Evolutionary conservation across 164 flowering plant genomes (phyloP).

Genomic region (Sextonia rubra): DNA sequence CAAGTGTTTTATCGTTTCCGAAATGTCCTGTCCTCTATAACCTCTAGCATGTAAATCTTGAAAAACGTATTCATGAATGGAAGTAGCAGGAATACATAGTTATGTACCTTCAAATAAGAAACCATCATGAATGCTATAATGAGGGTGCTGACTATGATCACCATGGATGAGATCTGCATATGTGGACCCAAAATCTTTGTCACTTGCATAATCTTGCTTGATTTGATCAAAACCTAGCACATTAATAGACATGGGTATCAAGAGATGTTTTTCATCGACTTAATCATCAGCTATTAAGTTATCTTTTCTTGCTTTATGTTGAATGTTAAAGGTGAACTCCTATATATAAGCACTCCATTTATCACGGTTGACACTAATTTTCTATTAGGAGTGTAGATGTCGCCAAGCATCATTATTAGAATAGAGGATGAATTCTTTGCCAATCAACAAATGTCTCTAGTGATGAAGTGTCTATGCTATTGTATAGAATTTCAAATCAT

Average conservation of each 20-base stretch:
- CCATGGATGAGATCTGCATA: background rate
- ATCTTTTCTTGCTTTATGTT: background rate
- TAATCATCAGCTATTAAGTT: constrained; percentile 1
- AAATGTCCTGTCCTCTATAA: background rate
- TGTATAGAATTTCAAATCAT: constrained; percentile 5
- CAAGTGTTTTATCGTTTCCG: no score
- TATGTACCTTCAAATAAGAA: background rate
- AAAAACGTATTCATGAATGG: background rate
- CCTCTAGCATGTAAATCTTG: background rate
- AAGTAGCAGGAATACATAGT: background rate
- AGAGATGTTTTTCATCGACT: background rate
- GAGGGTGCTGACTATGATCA: background rate
- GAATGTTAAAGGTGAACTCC: background rate
- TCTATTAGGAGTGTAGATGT: background rate
- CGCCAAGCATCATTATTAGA: no score
- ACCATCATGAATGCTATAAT: background rate
- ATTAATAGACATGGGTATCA: background rate
- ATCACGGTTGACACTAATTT: background rate
- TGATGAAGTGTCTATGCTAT: background rate
- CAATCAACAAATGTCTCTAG: constrained; percentile 1
- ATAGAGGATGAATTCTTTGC: constrained; percentile 2
- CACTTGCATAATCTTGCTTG: background rate
- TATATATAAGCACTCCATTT: background rate
- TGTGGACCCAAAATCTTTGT: background rate
- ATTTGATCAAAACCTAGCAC: background rate